These are phyloP conservation scores for Dissophora globulifera DNA, from an alignment of 192 early-diverging fungal genomes.

Conservation along the genomic window DNA sequence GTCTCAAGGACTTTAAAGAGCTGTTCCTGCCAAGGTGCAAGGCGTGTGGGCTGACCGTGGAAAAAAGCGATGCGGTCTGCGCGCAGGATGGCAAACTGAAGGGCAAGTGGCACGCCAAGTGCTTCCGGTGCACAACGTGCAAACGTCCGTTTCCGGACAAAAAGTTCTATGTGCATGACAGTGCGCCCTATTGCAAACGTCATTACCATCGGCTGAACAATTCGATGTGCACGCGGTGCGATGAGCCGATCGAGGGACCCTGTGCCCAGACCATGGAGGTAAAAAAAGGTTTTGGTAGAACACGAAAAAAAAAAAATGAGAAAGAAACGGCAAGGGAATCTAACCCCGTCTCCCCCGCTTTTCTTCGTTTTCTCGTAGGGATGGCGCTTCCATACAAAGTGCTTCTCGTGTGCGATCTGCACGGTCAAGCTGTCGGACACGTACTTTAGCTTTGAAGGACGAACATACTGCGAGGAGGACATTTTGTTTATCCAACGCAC, in stretches of 20 bases:
- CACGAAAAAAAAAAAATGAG: neutral
- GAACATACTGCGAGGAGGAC: constrained; percentile 77
- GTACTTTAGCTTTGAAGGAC: constrained; percentile 74
- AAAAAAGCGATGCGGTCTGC: constrained; percentile 74
- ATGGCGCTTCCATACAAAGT: constrained; percentile 84
- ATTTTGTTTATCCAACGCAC: constrained; percentile 70
- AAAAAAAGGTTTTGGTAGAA: neutral
- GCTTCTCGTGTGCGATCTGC: constrained; percentile 83
- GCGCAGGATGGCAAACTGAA: constrained; percentile 74
- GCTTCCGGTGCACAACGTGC: constrained; percentile 79
- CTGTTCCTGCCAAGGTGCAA: constrained; percentile 75
- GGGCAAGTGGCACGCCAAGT: constrained; percentile 76
- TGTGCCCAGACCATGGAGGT: constrained; percentile 88
- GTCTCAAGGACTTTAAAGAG: constrained; percentile 68
- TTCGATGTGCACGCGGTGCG: constrained; percentile 82
- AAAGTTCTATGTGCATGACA: constrained; percentile 87
- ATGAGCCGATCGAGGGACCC: constrained; percentile 87
- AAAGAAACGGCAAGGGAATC: neutral
- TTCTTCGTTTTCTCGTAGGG: constrained; percentile 29
- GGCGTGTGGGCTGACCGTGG: constrained; percentile 69
- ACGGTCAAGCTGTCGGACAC: constrained; percentile 63
- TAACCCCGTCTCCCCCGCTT: neutral
- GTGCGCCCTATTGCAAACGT: constrained; percentile 82
- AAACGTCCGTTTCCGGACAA: constrained; percentile 75
- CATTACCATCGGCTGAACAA: constrained; percentile 90